These are phyloP conservation scores for Apiospora aurea DNA, from an alignment of 2,329 filamentous ascomycete species.

Conservation along the genomic window DNA sequence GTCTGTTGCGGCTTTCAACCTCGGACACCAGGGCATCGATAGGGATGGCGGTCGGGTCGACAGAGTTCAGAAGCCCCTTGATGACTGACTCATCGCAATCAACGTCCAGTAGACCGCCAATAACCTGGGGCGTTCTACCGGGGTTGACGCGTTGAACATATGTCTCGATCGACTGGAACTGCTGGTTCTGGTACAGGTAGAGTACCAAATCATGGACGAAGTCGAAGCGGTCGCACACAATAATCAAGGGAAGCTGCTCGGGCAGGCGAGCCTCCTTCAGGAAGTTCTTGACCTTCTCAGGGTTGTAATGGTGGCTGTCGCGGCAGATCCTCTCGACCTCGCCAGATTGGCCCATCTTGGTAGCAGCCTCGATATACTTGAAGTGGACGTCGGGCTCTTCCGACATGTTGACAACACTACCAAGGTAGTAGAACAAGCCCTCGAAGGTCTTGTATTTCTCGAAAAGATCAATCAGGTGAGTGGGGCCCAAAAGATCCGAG, in stretches of 20 bases:
- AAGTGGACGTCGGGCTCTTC: slow-evolving; percentile 96
- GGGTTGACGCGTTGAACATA: slow-evolving; percentile 98
- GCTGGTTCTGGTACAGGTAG: slow-evolving; percentile 98
- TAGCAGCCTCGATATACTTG: slow-evolving; percentile 99
- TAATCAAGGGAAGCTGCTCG: slow-evolving; percentile 95
- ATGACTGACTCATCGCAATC: slow-evolving; percentile 98
- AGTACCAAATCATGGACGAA: slow-evolving; percentile 97
- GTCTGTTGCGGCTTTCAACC: slow-evolving; percentile 93
- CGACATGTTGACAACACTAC: slow-evolving; percentile 95
- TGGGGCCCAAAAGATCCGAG: slow-evolving; percentile 91
- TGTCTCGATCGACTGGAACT: slow-evolving; percentile 98
- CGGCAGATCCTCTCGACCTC: slow-evolving; percentile 98
- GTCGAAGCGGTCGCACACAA: slow-evolving; percentile 99
- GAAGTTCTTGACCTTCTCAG: slow-evolving; percentile 99
- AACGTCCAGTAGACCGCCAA: slow-evolving; percentile 92
- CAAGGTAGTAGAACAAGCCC: slow-evolving; percentile 97
- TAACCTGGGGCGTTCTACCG: slow-evolving; percentile 85
- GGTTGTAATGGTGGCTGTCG: slow-evolving; percentile 88
- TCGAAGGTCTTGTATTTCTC: slow-evolving; percentile 98
- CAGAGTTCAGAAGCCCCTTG: slow-evolving; percentile 85
- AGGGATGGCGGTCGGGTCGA: slow-evolving; percentile 84
- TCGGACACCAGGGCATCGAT: slow-evolving; percentile 94
- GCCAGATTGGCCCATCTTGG: slow-evolving; percentile 89
- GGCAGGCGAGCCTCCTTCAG: slow-evolving; percentile 92
- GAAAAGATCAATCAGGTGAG: slow-evolving; percentile 87